These are phyloP conservation scores for Neurospora sp. DNA, from an alignment of 2,329 filamentous ascomycete genomes.

Conservation along the genomic window DNA sequence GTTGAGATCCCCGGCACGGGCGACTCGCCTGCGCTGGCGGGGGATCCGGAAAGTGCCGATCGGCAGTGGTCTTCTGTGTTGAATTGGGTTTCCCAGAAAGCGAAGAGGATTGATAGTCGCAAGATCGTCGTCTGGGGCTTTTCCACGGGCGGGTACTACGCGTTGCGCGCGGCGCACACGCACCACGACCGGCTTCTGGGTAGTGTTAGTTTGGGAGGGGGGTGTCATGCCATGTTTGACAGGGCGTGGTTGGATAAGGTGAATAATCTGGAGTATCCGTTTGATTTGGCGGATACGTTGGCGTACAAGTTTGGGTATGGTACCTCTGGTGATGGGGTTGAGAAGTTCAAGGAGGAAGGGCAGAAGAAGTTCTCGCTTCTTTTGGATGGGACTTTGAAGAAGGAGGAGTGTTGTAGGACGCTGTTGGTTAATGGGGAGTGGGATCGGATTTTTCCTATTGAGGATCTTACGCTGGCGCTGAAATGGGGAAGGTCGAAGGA, in stretches of 20 bases:
- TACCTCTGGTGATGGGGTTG: conserved; percentile 15
- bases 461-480: conserved; percentile 46
- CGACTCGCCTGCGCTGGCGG: conserved; percentile 39
- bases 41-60: conserved; percentile 38
- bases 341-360: conserved; percentile 23
- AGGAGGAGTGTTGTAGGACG: conserved; percentile 27
- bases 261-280: conserved; percentile 49
- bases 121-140: conserved; percentile 45
- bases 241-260: conserved; percentile 41
- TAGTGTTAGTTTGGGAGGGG: conserved; percentile 43
- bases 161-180: conserved; percentile 46
- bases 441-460: conserved; percentile 53
- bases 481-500: conserved; percentile 40
- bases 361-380: conserved; percentile 41
- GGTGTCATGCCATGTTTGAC: conserved; percentile 49
- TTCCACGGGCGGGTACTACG: conserved; percentile 49
- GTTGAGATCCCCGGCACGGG: conserved; percentile 49
- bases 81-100: conserved; percentile 30
- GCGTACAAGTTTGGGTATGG: conserved; percentile 28
- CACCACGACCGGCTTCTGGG: conserved; percentile 40
- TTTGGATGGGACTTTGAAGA: conserved; percentile 39
- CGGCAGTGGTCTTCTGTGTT: conserved; percentile 43
- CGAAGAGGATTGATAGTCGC: conserved; percentile 30
- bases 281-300: conserved; percentile 30
- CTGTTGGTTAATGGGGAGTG: conserved; percentile 46